Evolutionary conservation across 371 early-diverging fungal species (phyloP), one percentile per base, ranked within the genome.

Genomic region (Saksenaea vasiformis): DNA sequence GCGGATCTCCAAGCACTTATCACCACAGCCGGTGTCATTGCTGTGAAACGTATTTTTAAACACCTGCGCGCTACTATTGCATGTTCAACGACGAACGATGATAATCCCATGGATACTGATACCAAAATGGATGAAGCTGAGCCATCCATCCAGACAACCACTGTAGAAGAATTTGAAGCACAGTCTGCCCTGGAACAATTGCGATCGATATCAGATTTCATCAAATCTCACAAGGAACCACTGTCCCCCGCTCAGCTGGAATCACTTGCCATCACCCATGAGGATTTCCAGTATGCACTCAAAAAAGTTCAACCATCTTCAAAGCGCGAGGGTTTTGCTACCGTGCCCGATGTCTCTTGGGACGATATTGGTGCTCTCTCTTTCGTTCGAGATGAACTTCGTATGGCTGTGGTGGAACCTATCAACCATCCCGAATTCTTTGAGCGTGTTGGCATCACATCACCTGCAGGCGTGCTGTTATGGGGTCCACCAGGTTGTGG

Each of bases 401-500:
- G 94, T 62, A 95, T 95, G 95, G 91, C 95, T 3, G 93, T 99
- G 11, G 93, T 98, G 9, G 96, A 97, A 62, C 99, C 99, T 22
- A 95, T 98, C 59, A 89, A 90, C 66, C 89, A 94, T 70, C 98
- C 98, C 5, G 94, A 98, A 59, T 82, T 91, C 56, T 99, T 98
- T 79, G 81, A 86, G 54, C 79, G 84, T 54, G 93, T 99, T 0
- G 99, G 99, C 31, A 98, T 99, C 62, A 89, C 86, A 1, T 85
- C 91, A 2, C 95, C 99, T 3, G 90, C 93, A 35, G 99, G 99
- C 60, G 97, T 99, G 0, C 78, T 99, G 51, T 79, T 99, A 15
- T 98, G 98, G 91, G 99, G 99, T 13, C 99, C 99, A 36, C 99
- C 99, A 4, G 99, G 99, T 66, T 98, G 98, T 80, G 99, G 99